Percentiles rank a stretch among this genome's conserved stretches.
Evolutionary conservation across 2,329 filamentous ascomycete species (phyloP).

Genomic region (Nannizziopsis barbatae): DNA sequence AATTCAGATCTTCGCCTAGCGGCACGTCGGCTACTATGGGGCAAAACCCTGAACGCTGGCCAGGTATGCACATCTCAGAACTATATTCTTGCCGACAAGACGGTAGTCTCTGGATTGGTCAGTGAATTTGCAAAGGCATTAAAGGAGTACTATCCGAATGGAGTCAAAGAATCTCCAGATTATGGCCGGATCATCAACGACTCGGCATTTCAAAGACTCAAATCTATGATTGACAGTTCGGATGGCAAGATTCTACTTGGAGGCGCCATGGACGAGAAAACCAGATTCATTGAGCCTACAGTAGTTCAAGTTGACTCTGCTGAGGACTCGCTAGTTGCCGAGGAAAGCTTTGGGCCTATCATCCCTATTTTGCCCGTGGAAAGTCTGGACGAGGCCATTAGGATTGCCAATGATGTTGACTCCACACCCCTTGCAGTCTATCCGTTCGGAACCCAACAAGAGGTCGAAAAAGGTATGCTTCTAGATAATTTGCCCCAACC

Average conservation of each 20-base stretch:
- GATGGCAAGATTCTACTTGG: slow-evolving; percentile 78
- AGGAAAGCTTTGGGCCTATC: slow-evolving; percentile 90
- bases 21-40: slow-evolving; percentile 76
- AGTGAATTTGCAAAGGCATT: slow-evolving; percentile 59
- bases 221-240: slow-evolving; percentile 77
- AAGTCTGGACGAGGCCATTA: slow-evolving; percentile 73
- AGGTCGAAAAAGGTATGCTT: slow-evolving; percentile 58
- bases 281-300: slow-evolving; percentile 82
- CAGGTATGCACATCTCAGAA: slow-evolving; percentile 92
- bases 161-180: slow-evolving; percentile 65
- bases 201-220: slow-evolving; percentile 67
- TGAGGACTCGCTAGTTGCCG: slow-evolving; percentile 64
- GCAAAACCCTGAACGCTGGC: slow-evolving; percentile 73
- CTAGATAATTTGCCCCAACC: background rate
- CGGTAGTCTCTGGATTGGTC: slow-evolving; percentile 60
- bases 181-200: slow-evolving; percentile 71
- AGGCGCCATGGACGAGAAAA: slow-evolving; percentile 66
- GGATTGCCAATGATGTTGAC: slow-evolving; percentile 67
- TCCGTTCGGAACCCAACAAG: slow-evolving; percentile 69
- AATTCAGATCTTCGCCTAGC: slow-evolving; percentile 69
- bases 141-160: slow-evolving; percentile 72
- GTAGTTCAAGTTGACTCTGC: slow-evolving; percentile 69
- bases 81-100: slow-evolving; percentile 73
- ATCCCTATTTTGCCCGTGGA: slow-evolving; percentile 71
- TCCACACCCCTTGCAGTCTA: slow-evolving; percentile 75